A percentile compares a stretch with the other conserved stretches of the same genome.
Conservation (phyloP, 139 green algal genomes). For the Penium margaritaceum region DNA sequence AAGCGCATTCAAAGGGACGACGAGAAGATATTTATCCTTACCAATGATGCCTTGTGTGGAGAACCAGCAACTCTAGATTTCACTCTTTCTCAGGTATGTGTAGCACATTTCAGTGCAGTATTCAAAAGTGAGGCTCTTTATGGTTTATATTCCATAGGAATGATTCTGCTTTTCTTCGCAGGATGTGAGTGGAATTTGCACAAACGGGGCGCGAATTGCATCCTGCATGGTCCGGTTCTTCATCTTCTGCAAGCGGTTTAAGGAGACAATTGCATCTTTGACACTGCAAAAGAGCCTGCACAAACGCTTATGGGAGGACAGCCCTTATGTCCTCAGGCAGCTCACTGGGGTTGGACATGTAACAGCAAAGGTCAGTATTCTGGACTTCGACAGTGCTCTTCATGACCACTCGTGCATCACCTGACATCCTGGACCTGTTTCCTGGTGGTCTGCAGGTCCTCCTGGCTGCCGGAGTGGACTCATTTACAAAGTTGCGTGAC, state of each 20-base stretch:
- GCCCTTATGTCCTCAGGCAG: constrained; percentile 16
- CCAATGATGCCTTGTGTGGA: constrained; percentile 39
- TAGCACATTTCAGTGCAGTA: constrained; percentile 11
- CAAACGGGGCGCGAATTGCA: constrained; percentile 20
- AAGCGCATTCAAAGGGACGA: constrained; percentile 15
- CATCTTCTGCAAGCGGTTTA: constrained; percentile 10
- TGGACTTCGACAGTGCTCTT: background rate
- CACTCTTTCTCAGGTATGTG: constrained; percentile 36
- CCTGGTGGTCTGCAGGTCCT: constrained; percentile 13
- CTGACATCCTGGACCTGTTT: background rate
- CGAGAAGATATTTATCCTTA: constrained; percentile 45
- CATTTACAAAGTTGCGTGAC: constrained; percentile 8
- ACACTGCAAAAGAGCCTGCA: constrained; percentile 5
- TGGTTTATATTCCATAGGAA: constrained; percentile 2
- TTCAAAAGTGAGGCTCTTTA: background rate
- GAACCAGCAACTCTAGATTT: constrained; percentile 40
- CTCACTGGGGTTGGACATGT: constrained; percentile 20
- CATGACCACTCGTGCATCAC: background rate
- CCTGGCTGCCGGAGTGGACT: constrained; percentile 6
- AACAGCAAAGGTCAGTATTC: constrained; percentile 22
- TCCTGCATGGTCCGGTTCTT: constrained; percentile 32
- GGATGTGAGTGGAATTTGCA: constrained; percentile 30
- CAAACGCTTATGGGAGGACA: constrained; percentile 28
- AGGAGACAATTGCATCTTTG: constrained; percentile 18
- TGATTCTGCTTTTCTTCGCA: constrained; percentile 12